Conservation (phyloP, 495 filamentous ascomycete species). For the Pyronema omphalodes region DNA sequence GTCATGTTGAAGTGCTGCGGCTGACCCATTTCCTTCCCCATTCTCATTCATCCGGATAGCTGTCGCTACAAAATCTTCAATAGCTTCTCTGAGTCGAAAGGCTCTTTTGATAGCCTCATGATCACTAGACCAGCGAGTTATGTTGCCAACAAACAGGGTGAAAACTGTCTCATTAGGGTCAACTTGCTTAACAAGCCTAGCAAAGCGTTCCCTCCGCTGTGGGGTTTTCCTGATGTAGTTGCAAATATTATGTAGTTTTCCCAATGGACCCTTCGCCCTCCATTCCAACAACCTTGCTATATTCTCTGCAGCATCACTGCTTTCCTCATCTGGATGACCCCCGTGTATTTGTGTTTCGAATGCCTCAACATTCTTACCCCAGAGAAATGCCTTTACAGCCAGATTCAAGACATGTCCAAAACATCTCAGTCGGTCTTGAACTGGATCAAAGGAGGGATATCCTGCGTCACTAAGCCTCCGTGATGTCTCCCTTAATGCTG, state of each 20-base stretch:
- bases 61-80: constrained; percentile 5
- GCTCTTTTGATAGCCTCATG: constrained; percentile 4
- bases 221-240: constrained; percentile 1
- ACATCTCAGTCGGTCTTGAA: constrained; percentile 3
- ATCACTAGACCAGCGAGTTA: constrained; percentile 11
- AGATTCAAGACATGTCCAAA: constrained; percentile 13
- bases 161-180: not conserved
- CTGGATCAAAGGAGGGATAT: constrained; percentile 7
- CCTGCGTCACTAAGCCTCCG: not conserved
- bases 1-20: not conserved
- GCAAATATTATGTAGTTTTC: constrained; percentile 17
- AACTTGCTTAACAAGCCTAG: not conserved
- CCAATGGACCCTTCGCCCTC: constrained; percentile 6
- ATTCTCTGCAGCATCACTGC: too few species aligned
- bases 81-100: constrained; percentile 3
- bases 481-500: not conserved
- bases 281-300: constrained; percentile 2
- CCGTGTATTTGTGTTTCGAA: constrained; percentile 2
- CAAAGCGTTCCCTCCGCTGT: constrained; percentile 5
- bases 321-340: not conserved
- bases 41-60: not conserved
- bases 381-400: constrained; percentile 11
- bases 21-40: not conserved
- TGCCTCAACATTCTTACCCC: not conserved
- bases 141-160: constrained; percentile 3